Evolutionary conservation across 306 rosid genomes (phyloP), one percentile per base, ranked within the genome.

Genomic region (Vigna trinervia): DNA sequence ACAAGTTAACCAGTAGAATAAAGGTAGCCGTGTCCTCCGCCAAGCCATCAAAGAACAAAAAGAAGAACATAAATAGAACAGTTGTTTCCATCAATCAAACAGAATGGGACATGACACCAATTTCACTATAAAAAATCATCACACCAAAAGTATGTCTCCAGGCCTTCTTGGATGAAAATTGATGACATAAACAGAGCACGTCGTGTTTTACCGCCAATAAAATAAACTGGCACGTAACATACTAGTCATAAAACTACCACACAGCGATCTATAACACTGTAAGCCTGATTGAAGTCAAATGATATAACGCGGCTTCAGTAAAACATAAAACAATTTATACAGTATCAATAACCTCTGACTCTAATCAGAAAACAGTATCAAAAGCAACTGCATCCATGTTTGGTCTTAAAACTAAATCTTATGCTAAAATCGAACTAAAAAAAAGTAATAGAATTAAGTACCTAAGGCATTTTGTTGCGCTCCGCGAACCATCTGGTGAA

Each of bases 401-500:
- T 26, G 5, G 38, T 12, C 38, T n/a, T 23, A 58, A 23, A 59
- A 30, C 41, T 60, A 60, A 30, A 48, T 43, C 30, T 38, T 5
- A 10, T 32, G 28, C 3, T 22, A 4, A 6, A 39, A 50, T 1
- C 13, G 1, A 5, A 5, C 0, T 52, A 51, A 41, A 39, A 39
- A 8, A 43, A 14, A 53, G 28, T 62, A 41, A 74, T 51, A 74
- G 26, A 58, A 11, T 38, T 36, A 69, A 70, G 67, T 76, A 94
- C 98, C 98, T 87, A 63, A 91, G 78, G 80, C 94, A 88, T 78
- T 89, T 90, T 48, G 90, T 82, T 3, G 96, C 98, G 69, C 79
- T 78, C 86, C 79, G 92, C 34, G 87, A 86, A 22, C 96, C 98
- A 36, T 86, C 97, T 0, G 86, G 80, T 53, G 94, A 85, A 78